These are phyloP conservation scores for Podospora pseudocomata DNA, from an alignment of 495 filamentous ascomycete genomes.

Conservation along the genomic window DNA sequence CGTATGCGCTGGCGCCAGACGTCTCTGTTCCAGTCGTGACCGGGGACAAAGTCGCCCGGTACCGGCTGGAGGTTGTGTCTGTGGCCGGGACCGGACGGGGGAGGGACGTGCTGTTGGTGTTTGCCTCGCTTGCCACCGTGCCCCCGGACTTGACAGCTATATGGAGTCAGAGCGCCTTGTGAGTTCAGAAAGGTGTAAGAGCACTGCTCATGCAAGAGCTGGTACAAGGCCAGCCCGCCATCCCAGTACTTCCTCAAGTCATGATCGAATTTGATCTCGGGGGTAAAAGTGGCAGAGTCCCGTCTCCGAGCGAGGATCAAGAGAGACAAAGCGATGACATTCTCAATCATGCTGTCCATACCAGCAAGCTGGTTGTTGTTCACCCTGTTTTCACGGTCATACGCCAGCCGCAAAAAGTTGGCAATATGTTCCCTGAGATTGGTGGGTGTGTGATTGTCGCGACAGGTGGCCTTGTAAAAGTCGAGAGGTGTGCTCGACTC, in stretches of 20 bases:
- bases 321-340: background rate
- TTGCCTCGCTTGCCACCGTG: background rate
- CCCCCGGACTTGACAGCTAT: background rate
- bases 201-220: background rate
- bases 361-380: background rate
- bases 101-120: background rate
- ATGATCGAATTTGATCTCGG: background rate
- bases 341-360: background rate
- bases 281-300: background rate
- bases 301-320: background rate
- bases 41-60: background rate
- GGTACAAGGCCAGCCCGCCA: background rate
- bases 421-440: constrained; percentile 11
- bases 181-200: background rate
- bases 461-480: background rate
- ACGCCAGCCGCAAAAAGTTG: constrained; percentile 10
- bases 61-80: background rate
- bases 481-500: constrained; percentile 4
- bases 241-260: background rate
- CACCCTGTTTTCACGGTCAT: background rate
- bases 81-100: background rate
- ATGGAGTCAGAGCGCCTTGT: background rate
- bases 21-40: background rate
- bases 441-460: constrained; percentile 8
- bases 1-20: background rate